These are phyloP conservation scores for Trapa bicornis DNA, from an alignment of 345 rosid species.

Conservation along the genomic window DNA sequence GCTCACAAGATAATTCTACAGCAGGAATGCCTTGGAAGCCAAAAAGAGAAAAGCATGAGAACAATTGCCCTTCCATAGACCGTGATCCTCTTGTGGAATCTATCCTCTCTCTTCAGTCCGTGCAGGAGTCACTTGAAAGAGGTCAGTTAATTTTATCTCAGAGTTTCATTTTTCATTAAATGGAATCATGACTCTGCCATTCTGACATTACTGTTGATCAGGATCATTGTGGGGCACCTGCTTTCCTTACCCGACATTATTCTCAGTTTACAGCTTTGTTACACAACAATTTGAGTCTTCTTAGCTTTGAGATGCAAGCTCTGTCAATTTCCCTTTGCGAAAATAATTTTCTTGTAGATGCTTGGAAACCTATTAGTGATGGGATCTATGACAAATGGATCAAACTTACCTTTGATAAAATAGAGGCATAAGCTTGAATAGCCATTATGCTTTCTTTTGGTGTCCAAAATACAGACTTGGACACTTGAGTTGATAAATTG, in stretches of 20 bases:
- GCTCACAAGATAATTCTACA: slow-evolving; percentile 31
- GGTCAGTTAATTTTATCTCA: slow-evolving; percentile 23
- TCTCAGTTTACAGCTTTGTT: not conserved
- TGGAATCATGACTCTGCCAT: slow-evolving; percentile 37
- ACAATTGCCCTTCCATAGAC: slow-evolving; percentile 22
- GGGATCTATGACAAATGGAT: not conserved
- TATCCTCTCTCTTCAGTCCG: slow-evolving; percentile 34
- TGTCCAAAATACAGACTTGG: not conserved
- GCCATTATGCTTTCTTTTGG: not conserved
- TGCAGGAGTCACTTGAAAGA: slow-evolving; percentile 54
- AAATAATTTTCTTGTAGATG: not conserved
- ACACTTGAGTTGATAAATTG: not conserved
- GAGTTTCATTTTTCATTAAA: slow-evolving; percentile 12
- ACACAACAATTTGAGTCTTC: not conserved
- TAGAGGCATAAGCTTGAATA: no score
- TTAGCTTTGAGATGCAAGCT: not conserved
- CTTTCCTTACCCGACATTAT: not conserved
- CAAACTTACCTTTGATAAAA: not conserved
- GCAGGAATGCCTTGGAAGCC: slow-evolving; percentile 32
- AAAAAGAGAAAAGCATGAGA: slow-evolving; percentile 31
- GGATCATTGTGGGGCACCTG: not conserved
- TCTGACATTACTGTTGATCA: slow-evolving; percentile 1
- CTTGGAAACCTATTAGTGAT: not conserved
- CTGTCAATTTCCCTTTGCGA: not conserved
- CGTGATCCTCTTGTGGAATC: slow-evolving; percentile 49